Percentiles rank a stretch among this genome's conserved stretches.
phyloP scores from a whole-genome alignment of 163 green algal species.

The Chlamydomonas reinhardtii region DNA sequence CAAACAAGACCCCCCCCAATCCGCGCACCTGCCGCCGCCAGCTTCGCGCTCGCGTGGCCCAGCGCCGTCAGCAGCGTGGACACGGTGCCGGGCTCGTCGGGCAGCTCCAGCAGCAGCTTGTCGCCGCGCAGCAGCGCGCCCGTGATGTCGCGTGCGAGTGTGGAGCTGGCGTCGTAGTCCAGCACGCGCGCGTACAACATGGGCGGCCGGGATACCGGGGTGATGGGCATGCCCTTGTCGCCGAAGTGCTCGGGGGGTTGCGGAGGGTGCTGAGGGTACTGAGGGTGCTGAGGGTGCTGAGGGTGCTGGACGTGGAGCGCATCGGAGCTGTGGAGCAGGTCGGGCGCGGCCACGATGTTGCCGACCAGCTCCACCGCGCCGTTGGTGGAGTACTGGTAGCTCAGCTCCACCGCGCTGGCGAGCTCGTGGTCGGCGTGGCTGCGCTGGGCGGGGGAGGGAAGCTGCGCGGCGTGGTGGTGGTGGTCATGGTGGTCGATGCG shows the following conservation, averaged over 20 bases:
- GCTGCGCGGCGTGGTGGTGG: not conserved
- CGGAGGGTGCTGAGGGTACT: too few relatives aligned
- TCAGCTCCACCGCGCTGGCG: conserved; percentile 7
- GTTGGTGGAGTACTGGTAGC: conserved; percentile 19
- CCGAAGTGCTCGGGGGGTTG: not conserved
- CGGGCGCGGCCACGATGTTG: conserved; percentile 9
- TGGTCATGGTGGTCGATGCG: too few relatives aligned
- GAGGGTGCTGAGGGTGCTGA: too few relatives aligned
- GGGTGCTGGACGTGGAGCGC: not conserved
- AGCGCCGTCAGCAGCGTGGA: conserved; percentile 37
- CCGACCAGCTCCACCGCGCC: too few relatives aligned
- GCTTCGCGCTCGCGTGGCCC: conserved; percentile 7
- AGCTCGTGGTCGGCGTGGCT: not conserved
- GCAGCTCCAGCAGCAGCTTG: conserved; percentile 39
- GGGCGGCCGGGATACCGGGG: not conserved
- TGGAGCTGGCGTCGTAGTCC: not conserved
- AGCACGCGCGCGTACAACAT: not conserved
- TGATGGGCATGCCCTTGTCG: not conserved
- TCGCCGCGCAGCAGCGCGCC: conserved; percentile 1
- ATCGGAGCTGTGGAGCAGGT: not conserved
- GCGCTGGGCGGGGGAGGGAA: not conserved
- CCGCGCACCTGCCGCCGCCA: not conserved
- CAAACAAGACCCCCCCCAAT: too few relatives aligned
- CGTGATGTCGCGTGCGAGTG: not conserved
- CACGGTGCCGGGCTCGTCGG: conserved; percentile 26